Base-by-base conservation (phyloP, 345 rosid genomes). In the Euphorbia lathyris region DNA sequence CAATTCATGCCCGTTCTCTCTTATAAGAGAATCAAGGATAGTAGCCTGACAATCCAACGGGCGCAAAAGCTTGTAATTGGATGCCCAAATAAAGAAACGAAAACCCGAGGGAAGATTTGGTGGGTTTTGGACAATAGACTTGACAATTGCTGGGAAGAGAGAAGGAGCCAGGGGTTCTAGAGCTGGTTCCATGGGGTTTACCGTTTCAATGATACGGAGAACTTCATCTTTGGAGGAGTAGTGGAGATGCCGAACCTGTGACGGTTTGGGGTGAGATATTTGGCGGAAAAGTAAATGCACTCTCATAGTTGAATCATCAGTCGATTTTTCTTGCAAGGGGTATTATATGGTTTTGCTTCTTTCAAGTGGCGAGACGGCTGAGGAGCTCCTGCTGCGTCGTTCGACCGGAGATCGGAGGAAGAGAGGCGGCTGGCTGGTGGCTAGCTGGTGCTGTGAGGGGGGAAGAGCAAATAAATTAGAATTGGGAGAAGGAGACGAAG, bases 81-180 rank as follows among this genome's bases (percentile, higher is more conserved):
- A 77, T 10, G 91, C 88, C 97, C 98, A 94, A 73, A 86, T 82
- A 36, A 91, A 88, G 84, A 91, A 89, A 63, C 96, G 95, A 68
- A 88, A 87, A 52, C 90, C 88, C 67, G 83, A 47, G 64, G 36
- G 81, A 3, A 70, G 80, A 55, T 75, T 80, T 53, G 76, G 77
- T 20, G 83, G 85, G 13, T 80, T 57, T 72, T 71, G 76, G 73
- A 93, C 79, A 7, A 88, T 69, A 20, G 84, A 83, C 64, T 81
- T 25, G 79, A 90, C 82, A 70, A 74, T 63, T 36, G 51, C 64
- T 0, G 83, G 78, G 3, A 86, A 80, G 36, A 88, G 81, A 70
- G 86, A 85, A 0, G 89, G 92, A 30, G 84, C 76, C 12, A 87
- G 78, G 11, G 88, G 75, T 55, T 90, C 88, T 55, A 90, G 67